phyloP scores from a whole-genome alignment of 495 filamentous ascomycete species.

The Neurospora cerealis region DNA sequence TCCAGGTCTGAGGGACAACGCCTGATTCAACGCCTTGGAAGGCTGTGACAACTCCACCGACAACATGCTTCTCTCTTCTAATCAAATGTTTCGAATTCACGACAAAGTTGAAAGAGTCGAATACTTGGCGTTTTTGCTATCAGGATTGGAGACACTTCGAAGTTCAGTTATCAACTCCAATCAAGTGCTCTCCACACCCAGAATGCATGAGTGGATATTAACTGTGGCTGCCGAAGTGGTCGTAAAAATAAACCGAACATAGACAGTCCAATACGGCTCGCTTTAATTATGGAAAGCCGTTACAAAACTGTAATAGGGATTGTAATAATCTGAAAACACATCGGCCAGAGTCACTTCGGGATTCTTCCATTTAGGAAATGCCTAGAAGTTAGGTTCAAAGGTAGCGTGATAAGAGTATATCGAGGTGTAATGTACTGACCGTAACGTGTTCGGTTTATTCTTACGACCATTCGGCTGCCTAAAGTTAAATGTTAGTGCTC shows the following conservation, averaged over 20 bases:
- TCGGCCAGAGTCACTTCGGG: too few species aligned
- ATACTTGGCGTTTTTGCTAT: neutral
- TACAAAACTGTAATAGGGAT: too few species aligned
- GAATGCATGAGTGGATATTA: neutral
- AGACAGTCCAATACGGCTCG: too few species aligned
- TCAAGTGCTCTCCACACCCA: neutral
- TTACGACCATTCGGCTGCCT: too few species aligned
- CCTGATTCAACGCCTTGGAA: neutral
- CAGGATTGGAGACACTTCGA: neutral
- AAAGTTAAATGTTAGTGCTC: neutral
- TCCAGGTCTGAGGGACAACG: neutral
- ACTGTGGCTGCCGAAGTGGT: neutral
- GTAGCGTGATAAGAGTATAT: too few species aligned
- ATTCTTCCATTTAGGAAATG: too few species aligned
- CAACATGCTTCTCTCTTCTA: neutral
- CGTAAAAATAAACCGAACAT: too few species aligned
- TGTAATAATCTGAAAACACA: too few species aligned
- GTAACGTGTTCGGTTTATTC: too few species aligned
- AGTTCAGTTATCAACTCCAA: neutral
- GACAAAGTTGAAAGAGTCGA: neutral
- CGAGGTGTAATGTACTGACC: too few species aligned
- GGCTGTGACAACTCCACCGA: neutral
- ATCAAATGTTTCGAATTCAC: neutral
- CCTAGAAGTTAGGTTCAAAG: too few species aligned
- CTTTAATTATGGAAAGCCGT: too few species aligned